phyloP scores from a whole-genome alignment of 164 flowering plant genomes.

The Magnolia officinalis region DNA sequence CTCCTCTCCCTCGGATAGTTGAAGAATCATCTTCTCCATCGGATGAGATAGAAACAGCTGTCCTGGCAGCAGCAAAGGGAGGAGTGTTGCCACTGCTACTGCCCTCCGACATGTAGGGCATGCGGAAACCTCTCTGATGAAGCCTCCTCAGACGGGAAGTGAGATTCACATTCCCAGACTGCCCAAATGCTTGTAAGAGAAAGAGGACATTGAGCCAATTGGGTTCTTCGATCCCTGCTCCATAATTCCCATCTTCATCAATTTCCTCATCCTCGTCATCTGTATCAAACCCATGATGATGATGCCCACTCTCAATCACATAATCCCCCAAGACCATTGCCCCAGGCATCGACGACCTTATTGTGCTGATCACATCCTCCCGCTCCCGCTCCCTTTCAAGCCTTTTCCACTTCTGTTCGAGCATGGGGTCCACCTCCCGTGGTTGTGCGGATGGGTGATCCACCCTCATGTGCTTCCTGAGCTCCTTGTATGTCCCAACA shows the following conservation, averaged over 20 bases:
- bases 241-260: conserved; percentile 16
- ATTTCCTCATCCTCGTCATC: conserved; percentile 8
- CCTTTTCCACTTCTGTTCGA: conserved; percentile 45
- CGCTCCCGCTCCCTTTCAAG: conserved; percentile 45
- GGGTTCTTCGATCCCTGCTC: conserved; percentile 26
- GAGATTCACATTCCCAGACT: conserved; percentile 30
- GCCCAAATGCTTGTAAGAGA: conserved; percentile 52
- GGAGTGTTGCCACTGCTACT: conserved; percentile 10
- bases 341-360: conserved; percentile 47
- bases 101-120: conserved; percentile 17
- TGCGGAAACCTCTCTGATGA: conserved; percentile 21
- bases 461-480: conserved; percentile 37
- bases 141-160: conserved; percentile 36
- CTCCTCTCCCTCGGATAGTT: conserved; percentile 7
- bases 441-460: conserved; percentile 45
- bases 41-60: background rate
- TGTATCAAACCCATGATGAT: conserved; percentile 20
- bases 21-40: conserved; percentile 12
- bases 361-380: conserved; percentile 52
- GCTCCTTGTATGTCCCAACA: conserved; percentile 36
- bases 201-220: conserved; percentile 43
- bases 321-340: conserved; percentile 51
- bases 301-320: conserved; percentile 34
- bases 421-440: conserved; percentile 39
- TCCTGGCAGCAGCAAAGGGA: conserved; percentile 2